phyloP scores from a whole-genome alignment of 805 yeast species.

The Lipomyces yamadae region DNA sequence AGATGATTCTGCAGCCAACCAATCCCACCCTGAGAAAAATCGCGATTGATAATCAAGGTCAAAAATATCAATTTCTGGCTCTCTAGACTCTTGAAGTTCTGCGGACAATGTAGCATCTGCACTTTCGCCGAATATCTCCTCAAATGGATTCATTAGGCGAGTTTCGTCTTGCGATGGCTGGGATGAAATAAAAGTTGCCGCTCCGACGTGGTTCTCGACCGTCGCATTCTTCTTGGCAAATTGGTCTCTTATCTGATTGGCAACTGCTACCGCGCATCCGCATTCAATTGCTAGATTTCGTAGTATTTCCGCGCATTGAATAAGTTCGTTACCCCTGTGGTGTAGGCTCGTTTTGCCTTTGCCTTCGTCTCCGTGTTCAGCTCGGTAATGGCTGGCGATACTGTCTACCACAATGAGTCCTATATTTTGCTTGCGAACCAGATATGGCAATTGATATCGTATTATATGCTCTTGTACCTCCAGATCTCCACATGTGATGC shows the following conservation, averaged over 20 bases:
- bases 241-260: slow-evolving; percentile 79
- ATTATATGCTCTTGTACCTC: slow-evolving; percentile 77
- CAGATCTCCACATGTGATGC: slow-evolving; percentile 65
- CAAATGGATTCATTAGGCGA: background rate
- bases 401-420: slow-evolving; percentile 77
- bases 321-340: slow-evolving; percentile 42
- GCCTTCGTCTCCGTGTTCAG: slow-evolving; percentile 50
- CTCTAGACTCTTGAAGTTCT: slow-evolving; percentile 5
- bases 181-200: slow-evolving; percentile 8
- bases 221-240: slow-evolving; percentile 13
- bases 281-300: slow-evolving; percentile 54
- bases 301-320: slow-evolving; percentile 54
- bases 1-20: slow-evolving; percentile 44
- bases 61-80: slow-evolving; percentile 44
- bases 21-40: slow-evolving; percentile 77
- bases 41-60: slow-evolving; percentile 69
- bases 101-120: background rate
- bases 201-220: slow-evolving; percentile 7
- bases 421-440: slow-evolving; percentile 52
- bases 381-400: slow-evolving; percentile 73
- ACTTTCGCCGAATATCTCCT: slow-evolving; percentile 6
- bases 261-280: slow-evolving; percentile 65
- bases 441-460: slow-evolving; percentile 67
- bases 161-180: slow-evolving; percentile 1
- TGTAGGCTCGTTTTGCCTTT: slow-evolving; percentile 21